A percentile compares a stretch with the other conserved stretches of the same genome.
phyloP scores from a whole-genome alignment of 345 rosid species.

The Ricinus communis region DNA sequence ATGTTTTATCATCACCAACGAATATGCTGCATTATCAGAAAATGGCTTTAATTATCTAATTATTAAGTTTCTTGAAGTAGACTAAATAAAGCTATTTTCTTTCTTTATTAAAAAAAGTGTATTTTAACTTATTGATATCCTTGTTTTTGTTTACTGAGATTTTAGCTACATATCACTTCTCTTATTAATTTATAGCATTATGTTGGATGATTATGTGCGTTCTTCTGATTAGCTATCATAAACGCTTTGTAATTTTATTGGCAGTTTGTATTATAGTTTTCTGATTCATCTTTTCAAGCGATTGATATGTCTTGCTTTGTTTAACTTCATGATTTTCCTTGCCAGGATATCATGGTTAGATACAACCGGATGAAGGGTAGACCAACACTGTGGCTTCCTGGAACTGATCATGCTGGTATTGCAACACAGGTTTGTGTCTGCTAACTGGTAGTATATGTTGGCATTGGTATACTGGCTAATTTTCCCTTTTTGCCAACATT shows the following conservation, averaged over 20 bases:
- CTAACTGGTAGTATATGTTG: constrained; percentile 17
- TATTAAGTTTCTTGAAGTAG: neutral
- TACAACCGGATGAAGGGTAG: constrained; percentile 91
- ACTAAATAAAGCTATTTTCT: neutral
- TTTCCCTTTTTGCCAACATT: neutral
- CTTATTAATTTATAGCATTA: neutral
- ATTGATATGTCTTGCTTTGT: constrained; percentile 18
- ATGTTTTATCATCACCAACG: neutral
- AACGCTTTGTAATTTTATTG: constrained; percentile 1
- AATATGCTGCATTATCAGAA: neutral
- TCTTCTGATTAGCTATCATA: neutral
- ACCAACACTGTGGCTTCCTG: constrained; percentile 98
- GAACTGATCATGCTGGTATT: constrained; percentile 98
- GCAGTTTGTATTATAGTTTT: neutral
- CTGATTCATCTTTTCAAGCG: neutral
- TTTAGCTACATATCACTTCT: neutral
- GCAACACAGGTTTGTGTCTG: constrained; percentile 82
- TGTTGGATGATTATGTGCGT: neutral
- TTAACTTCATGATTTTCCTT: constrained; percentile 26
- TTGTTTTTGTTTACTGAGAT: neutral
- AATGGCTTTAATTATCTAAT: neutral
- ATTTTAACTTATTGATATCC: neutral
- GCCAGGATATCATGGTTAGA: constrained; percentile 85
- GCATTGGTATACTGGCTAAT: neutral
- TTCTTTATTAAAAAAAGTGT: neutral